Evolutionary conservation across 805 yeast genomes (phyloP), one percentile per base, ranked within the genome.

Genomic region (Suhomyces sp.): DNA sequence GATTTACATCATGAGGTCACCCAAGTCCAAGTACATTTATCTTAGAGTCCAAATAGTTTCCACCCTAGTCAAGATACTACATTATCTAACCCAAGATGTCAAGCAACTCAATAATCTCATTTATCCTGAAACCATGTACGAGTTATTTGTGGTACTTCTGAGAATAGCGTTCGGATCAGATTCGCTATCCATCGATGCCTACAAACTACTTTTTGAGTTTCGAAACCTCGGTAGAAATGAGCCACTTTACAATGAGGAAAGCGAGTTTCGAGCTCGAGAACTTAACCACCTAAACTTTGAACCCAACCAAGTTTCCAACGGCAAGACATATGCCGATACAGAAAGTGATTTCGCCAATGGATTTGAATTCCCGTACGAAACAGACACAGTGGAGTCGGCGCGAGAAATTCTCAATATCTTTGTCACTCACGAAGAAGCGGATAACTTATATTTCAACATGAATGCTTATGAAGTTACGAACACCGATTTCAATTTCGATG

Each of bases 381-480:
- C 75, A 51, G 84, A 81, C 52, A 81, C 83, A 2, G 81, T 86
- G 37, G 89, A 85, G 55, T 70, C 85, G 61, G 85, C 96, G 0
- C 74, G 89, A 55, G 88, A 85, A 55, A 78, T 89, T 17, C 70
- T 90, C 49, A 89, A 85, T 53, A 76, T 78, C 24, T 82, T 84
- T 53, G 79, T 84, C 9, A 86, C 89, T 3, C 84, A 85, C 60
- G 91, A 87, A 56, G 96, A 88, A 58, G 89, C 90, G 0, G 96
- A 90, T 65, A 81, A 83, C 49, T 69, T 89, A 55, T 88, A 82
- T 63, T 70, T 79, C 52, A 82, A 88, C 52, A 86, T 89, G 83
- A 83, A 82, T 55, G 69, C 67, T 53, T 75, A 67, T 48, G 66
- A 53, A 25, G 55, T 50, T 25, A 40, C 24, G 44, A 27, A 27